Evolutionary conservation across 805 yeast genomes (phyloP), one percentile per base, ranked within the genome.

Genomic region (Pichia manshurica): DNA sequence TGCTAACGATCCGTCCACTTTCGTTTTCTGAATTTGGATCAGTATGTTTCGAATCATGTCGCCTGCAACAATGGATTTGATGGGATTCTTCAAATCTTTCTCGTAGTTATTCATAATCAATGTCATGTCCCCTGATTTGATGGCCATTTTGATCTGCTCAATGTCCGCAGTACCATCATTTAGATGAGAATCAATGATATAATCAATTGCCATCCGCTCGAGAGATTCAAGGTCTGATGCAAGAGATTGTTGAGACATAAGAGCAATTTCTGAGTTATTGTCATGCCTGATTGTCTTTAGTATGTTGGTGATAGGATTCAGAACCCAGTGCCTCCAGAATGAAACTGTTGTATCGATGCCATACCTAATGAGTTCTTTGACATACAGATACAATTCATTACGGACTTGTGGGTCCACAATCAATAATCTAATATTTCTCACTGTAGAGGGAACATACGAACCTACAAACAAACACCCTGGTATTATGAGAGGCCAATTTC

Each of bases 21-120:
- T 91, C 12, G 96, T 84, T 66, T 93, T 91, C 64, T 91, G 99
- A n/a, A 93, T 72, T 64, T 93, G 98, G 52, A 91, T 90, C 58
- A 93, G 68, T 40, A 93, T 64, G 15, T 90, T 81, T 46, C 96
- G 74, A 8, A 89, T 65, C 53, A 91, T 73, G 48, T 81, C 78
- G 4, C 98, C 99, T 2, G 68, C 48, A 2, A 89, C 49, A 2
- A 82, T 56, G 33, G 82, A 80, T 47, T 70, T 73, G 41, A 89
- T 59, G 0, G 98, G 98, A 5, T 71, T 62, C 49, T 79, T 77
- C 49, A 93, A 69, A 54, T 88, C 91, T 22, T 67, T 57, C 59
- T 91, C 98, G 61, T 93, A 93, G 29, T 80, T 78, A 39, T 80
- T 75, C 86, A 91, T 81, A 45, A 91, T 79, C 41, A 82, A 70